Base-by-base conservation (phyloP, 257 asterid species). In the Solanum peruvianum region DNA sequence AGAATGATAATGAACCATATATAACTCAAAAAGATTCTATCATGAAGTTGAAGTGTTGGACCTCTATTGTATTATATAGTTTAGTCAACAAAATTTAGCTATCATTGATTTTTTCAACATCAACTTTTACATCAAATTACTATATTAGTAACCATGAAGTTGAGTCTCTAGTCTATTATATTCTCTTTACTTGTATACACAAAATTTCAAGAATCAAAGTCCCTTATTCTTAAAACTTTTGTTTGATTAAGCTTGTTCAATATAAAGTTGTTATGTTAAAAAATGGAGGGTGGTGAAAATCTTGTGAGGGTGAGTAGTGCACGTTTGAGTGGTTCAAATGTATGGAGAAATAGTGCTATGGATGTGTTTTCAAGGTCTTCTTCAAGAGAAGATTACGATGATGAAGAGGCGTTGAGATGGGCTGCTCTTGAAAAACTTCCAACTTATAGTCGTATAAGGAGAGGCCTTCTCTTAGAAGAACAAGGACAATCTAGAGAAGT, bases 341-440 rank as follows among this genome's bases (percentile, higher is more conserved):
- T 93, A 89, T 96, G 99, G 99, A 88, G 99, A 86, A 93, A 92
- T 92, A 92, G 92, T 14, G 98, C 93, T 23, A 76, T 87, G 89
- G 98, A 95, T 29, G 92, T 84, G 5, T 96, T 96, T 42, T 93
- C 98, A 6, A 90, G 88, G 87, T 93, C 97, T 86, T 93, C 96
- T 10, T 93, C 95, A 16, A 27, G 88, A 2, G 98, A 93, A 31
- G 92, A 39, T 15, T 94, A 94, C 4, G 94, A 94, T 33, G 98
- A 96, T 84, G 99, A 96, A 83, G 99, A 95, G 62, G 98, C 99
- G 4, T 87, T 96, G 84, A 95, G 88, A 85, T 96, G 99, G 99
- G 99, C 99, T 10, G 94, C 98, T n/a, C 72, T 95, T 86, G 99
- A 96, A 90, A 95, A 91, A 80, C 95, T 96, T 14, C 98, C 99